Evolutionary conservation across 2,329 filamentous ascomycete species (phyloP), one percentile per base, ranked within the genome.

Genomic region (Diaporthe citriasiana): DNA sequence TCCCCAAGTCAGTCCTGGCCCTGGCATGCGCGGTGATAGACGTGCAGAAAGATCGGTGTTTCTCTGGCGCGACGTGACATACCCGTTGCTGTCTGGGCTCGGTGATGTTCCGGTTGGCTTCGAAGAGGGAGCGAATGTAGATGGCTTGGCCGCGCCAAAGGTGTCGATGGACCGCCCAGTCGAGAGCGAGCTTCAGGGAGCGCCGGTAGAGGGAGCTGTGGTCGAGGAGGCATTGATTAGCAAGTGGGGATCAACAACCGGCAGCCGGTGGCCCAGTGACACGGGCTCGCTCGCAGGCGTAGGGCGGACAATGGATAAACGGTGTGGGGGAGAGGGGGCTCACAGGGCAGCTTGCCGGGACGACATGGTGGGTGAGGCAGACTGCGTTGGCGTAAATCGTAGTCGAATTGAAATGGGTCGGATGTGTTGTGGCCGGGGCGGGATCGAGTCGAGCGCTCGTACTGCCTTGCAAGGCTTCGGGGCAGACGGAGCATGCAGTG

Each of bases 91-190:
- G 93, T 84, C 95, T 91, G 47, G 94, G 94, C 81, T 98, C 94
- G 73, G 90, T 91, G 75, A 98, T 88, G 82, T 95, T 88, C 82
- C 91, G 94, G 84, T 99, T 98, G 73, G 95, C 95, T 83, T 99
- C 97, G 82, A 98, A 99, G 19, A 98, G 89, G 50, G 93, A 95
- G 79, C 97, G 93, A 80, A 99, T 97, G 84, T 99, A 98, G 77
- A 98, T 87, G 42, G 97, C 97, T 85, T 98, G 97, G 76, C 96
- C 95, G 79, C 97, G 93, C 96, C 97, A 99, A 76, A 98, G 86
- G 80, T 96, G 91, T 78, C 97, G 91, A 83, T 98, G 94, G 76
- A 98, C 95, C 73, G 95, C 91, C 97, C 97, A 99, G 87, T 98
- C 95, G 78, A 98, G 91, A 55, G 97, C 90, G 77, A 98, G 92